These are phyloP conservation scores for Amanita pseudoporphyria DNA, from an alignment of 768 basidiomycete genomes.

Conservation along the genomic window DNA sequence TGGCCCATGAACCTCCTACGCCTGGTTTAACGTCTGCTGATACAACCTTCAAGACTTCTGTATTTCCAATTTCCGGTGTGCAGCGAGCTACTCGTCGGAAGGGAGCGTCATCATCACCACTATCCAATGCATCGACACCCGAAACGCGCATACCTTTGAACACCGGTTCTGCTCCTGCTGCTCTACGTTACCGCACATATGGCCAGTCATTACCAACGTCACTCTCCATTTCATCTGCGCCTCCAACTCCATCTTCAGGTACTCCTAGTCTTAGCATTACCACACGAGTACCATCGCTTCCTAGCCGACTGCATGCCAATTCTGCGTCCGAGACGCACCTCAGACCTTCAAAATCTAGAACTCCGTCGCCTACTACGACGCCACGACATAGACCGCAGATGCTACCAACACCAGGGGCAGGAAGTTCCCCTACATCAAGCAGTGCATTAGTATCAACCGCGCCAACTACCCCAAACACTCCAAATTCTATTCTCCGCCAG, in stretches of 20 bases:
- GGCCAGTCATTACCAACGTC: not conserved
- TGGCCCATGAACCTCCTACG: not conserved
- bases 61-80: not conserved
- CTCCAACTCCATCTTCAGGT: not conserved
- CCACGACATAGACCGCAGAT: not conserved
- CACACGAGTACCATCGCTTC: not conserved
- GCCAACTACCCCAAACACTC: not conserved
- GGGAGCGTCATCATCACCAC: not conserved
- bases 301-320: not conserved
- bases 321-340: not conserved
- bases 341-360: not conserved
- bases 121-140: not conserved
- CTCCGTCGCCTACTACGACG: conserved; percentile 3
- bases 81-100: not conserved
- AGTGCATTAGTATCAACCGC: not conserved
- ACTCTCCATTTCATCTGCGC: not conserved
- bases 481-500: not conserved
- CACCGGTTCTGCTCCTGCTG: not conserved
- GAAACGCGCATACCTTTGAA: not conserved
- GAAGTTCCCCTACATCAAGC: not conserved
- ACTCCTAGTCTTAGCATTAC: too few relatives aligned
- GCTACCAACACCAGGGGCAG: not conserved
- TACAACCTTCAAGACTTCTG: not conserved
- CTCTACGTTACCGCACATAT: not conserved
- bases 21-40: not conserved